phyloP scores from a whole-genome alignment of 1,284 basidiomycete species.

The Trichosporon ovoides region DNA sequence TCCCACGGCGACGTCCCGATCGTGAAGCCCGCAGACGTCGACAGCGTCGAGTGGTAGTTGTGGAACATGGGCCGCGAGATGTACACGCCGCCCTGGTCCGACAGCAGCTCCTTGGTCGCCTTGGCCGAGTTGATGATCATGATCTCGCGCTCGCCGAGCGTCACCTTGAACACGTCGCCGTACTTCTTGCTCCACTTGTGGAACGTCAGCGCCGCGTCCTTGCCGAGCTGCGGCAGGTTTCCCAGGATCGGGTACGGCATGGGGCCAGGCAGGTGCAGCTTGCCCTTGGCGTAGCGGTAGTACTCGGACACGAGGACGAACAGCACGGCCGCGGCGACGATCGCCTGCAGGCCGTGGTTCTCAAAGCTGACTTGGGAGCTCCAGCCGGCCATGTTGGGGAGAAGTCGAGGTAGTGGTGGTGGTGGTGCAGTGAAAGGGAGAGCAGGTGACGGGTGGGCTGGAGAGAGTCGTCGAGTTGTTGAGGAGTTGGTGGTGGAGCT shows the following conservation, averaged over 20 bases:
- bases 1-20: conserved; percentile 23
- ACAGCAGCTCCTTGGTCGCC: conserved; percentile 21
- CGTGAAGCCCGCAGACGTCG: conserved; percentile 17
- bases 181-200: conserved; percentile 22
- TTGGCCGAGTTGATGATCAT: conserved; percentile 21
- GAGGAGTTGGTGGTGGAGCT: too few relatives aligned
- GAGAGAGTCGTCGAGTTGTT: too few relatives aligned
- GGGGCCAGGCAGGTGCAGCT: conserved; percentile 20
- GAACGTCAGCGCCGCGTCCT: conserved; percentile 17
- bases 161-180: conserved; percentile 23
- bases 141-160: conserved; percentile 22
- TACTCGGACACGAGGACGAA: conserved; percentile 14
- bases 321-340: conserved; percentile 11
- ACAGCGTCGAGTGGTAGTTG: conserved; percentile 20
- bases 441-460: neutral
- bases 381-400: conserved; percentile 2
- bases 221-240: conserved; percentile 16
- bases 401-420: neutral
- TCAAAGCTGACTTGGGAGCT: neutral
- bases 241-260: conserved; percentile 16
- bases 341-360: neutral
- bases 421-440: neutral
- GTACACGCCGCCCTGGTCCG: conserved; percentile 19
- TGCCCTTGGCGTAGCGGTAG: conserved; percentile 16
- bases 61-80: conserved; percentile 21